Evolutionary conservation across 192 early-diverging fungal genomes (phyloP).

Genomic region (Irineochytrium annulatum): DNA sequence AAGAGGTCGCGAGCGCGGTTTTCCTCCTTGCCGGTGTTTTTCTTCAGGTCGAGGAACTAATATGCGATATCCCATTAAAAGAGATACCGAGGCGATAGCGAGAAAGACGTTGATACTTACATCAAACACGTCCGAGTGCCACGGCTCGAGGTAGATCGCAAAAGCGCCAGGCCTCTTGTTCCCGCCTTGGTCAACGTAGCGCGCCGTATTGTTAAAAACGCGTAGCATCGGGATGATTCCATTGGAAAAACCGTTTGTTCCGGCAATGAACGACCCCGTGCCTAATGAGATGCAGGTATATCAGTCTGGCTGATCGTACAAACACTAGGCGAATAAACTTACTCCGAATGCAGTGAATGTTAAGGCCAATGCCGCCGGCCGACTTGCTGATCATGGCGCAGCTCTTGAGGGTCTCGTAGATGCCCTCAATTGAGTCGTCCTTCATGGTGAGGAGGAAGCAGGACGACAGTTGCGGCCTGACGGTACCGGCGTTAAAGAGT

Average conservation of each 20-base stretch:
- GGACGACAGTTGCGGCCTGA: slow-evolving; percentile 87
- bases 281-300: too few species aligned
- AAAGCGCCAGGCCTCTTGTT: slow-evolving; percentile 98
- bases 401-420: slow-evolving; percentile 94
- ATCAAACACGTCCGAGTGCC: slow-evolving; percentile 95
- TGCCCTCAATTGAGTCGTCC: slow-evolving; percentile 96
- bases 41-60: slow-evolving; percentile 88
- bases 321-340: too few species aligned
- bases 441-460: slow-evolving; percentile 96
- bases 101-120: slow-evolving; percentile 8
- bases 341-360: slow-evolving; percentile 95
- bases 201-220: slow-evolving; percentile 97
- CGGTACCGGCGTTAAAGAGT: slow-evolving; percentile 97
- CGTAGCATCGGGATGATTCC: slow-evolving; percentile 96
- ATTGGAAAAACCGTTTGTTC: slow-evolving; percentile 95
- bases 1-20: slow-evolving; percentile 93
- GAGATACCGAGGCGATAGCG: neutral
- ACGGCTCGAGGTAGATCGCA: slow-evolving; percentile 97
- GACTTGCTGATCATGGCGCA: slow-evolving; percentile 98
- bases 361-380: slow-evolving; percentile 95
- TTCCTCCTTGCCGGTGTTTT: slow-evolving; percentile 99
- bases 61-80: slow-evolving; percentile 3
- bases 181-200: slow-evolving; percentile 99
- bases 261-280: slow-evolving; percentile 96
- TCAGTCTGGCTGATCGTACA: too few species aligned